A percentile compares a stretch with the other conserved stretches of the same genome.
phyloP scores from a whole-genome alignment of 2,329 filamentous ascomycete genomes.

The Chalaropsis thielavioides region DNA sequence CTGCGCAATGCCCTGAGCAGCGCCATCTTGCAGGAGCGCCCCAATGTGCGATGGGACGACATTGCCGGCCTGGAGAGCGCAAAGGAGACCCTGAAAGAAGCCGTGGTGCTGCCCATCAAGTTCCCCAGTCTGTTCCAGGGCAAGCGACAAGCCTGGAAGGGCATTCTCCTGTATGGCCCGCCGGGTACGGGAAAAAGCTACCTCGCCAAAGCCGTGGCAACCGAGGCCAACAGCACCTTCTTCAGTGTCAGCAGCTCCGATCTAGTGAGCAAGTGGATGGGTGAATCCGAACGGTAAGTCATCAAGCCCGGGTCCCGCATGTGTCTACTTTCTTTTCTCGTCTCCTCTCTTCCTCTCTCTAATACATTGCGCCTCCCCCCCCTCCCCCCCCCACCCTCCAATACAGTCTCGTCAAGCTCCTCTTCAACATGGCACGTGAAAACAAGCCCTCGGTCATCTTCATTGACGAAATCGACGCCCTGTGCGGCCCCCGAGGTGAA shows the following conservation, averaged over 20 bases:
- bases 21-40: constrained; percentile 86
- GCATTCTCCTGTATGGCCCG: constrained; percentile 87
- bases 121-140: constrained; percentile 94
- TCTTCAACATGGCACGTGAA: constrained; percentile 95
- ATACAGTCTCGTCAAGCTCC: constrained; percentile 73
- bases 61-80: constrained; percentile 87
- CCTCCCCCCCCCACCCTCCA: background rate
- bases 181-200: constrained; percentile 97
- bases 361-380: too few relatives aligned
- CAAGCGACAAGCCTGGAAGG: constrained; percentile 96
- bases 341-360: background rate
- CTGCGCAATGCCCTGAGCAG: constrained; percentile 78
- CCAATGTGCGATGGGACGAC: constrained; percentile 96
- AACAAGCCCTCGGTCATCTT: constrained; percentile 98
- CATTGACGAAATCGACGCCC: constrained; percentile 93
- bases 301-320: too few relatives aligned
- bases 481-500: constrained; percentile 83
- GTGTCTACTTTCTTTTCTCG: constrained; percentile 18
- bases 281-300: constrained; percentile 80
- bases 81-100: constrained; percentile 95
- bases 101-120: constrained; percentile 93
- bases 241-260: constrained; percentile 98
- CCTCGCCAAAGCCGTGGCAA: constrained; percentile 91
- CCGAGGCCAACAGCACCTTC: constrained; percentile 96
- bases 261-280: constrained; percentile 99